These are phyloP conservation scores for Triticum urartu DNA, from an alignment of 176 grass and related monocot species.

Conservation along the genomic window DNA sequence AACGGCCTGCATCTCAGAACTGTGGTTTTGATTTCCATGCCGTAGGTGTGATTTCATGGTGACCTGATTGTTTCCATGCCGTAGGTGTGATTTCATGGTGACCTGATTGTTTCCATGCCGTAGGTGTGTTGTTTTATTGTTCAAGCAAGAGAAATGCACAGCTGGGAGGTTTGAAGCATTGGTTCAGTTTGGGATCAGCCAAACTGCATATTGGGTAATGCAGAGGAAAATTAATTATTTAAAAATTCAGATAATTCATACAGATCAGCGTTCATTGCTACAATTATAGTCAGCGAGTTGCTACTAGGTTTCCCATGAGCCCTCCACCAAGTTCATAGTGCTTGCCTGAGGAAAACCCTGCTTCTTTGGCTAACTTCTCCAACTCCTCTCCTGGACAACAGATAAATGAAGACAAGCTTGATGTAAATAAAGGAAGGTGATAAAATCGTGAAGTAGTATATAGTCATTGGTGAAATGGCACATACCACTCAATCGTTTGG, in stretches of 20 bases:
- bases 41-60: too few relatives aligned
- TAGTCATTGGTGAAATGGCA: background rate
- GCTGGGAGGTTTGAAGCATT: background rate
- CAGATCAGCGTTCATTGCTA: background rate
- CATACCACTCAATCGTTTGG: background rate
- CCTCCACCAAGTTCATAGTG: conserved; percentile 84
- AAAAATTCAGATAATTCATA: background rate
- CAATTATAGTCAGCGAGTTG: conserved; percentile 42
- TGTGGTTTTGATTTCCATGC: too few relatives aligned
- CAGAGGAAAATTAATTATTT: background rate
- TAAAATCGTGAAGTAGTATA: background rate
- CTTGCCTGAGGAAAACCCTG: conserved; percentile 64
- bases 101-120: too few relatives aligned
- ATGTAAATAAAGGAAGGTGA: background rate
- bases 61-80: too few relatives aligned
- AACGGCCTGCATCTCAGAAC: too few relatives aligned
- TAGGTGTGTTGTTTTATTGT: background rate
- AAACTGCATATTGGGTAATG: background rate
- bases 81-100: too few relatives aligned
- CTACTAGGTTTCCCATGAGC: conserved; percentile 81
- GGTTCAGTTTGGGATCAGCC: background rate
- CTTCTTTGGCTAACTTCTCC: conserved; percentile 71
- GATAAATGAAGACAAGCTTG: background rate
- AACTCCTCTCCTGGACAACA: conserved; percentile 60
- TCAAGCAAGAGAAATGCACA: background rate